These are phyloP conservation scores for Vitis hybrid DNA, from an alignment of 177 flowering plant genomes.

Conservation along the genomic window DNA sequence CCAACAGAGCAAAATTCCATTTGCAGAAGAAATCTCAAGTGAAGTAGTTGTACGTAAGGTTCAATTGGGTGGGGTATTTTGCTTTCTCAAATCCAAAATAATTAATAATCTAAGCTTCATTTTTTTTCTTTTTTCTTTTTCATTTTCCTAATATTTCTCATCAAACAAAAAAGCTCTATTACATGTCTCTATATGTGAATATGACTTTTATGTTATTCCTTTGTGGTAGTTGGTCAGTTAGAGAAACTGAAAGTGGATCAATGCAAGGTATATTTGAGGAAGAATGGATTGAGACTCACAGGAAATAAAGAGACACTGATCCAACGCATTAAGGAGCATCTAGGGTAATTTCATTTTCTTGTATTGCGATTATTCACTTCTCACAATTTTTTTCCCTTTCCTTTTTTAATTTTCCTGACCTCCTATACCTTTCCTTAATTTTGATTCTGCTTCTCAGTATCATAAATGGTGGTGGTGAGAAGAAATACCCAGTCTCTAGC, in stretches of 20 bases:
- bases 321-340: conserved; percentile 69
- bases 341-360: conserved; percentile 35
- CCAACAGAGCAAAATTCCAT: no score
- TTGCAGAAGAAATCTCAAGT: no score
- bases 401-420: not conserved
- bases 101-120: not conserved
- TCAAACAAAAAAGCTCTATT: not conserved
- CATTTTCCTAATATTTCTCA: not conserved
- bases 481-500: conserved; percentile 67
- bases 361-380: not conserved
- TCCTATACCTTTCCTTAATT: not conserved
- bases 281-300: conserved; percentile 56
- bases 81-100: not conserved
- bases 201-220: not conserved
- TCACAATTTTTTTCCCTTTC: not conserved
- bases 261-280: conserved; percentile 79
- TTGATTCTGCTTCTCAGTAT: conserved; percentile 39
- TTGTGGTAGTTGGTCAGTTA: conserved; percentile 53
- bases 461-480: conserved; percentile 66
- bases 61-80: no score
- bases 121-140: not conserved
- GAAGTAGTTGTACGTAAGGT: no score
- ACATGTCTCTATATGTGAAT: not conserved
- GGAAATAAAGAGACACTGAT: conserved; percentile 56
- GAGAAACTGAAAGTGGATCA: conserved; percentile 76